Conservation (phyloP, 768 basidiomycete species). For the Kwoniella sp. region DNA sequence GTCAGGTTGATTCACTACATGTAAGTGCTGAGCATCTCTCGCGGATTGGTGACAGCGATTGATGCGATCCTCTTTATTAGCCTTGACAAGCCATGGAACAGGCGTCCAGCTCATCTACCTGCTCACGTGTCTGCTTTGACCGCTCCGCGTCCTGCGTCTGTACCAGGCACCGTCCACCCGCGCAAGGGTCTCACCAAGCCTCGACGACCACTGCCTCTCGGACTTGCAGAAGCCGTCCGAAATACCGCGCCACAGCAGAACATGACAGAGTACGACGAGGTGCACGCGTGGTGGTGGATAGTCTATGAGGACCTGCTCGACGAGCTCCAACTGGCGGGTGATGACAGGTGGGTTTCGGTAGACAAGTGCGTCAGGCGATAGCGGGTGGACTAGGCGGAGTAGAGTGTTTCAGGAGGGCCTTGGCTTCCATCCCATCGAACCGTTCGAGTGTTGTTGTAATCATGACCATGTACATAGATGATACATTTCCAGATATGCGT, state of each 20-base stretch:
- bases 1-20: constrained; percentile 60
- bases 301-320: constrained; percentile 39
- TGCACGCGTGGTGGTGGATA: constrained; percentile 49
- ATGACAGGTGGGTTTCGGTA: constrained; percentile 33
- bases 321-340: constrained; percentile 30
- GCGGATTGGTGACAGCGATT: neutral
- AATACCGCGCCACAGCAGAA: constrained; percentile 17
- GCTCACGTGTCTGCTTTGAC: neutral
- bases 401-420: too few relatives aligned
- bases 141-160: neutral
- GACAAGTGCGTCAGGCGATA: constrained; percentile 32
- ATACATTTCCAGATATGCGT: too few relatives aligned
- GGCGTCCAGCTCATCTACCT: constrained; percentile 17
- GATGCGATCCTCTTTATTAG: constrained; percentile 19
- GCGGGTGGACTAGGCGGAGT: neutral
- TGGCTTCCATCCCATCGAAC: too few relatives aligned
- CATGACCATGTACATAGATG: too few relatives aligned
- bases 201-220: constrained; percentile 17
- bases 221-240: constrained; percentile 18
- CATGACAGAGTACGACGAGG: constrained; percentile 30
- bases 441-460: too few relatives aligned
- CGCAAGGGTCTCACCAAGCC: neutral
- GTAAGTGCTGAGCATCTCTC: constrained; percentile 32
- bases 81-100: constrained; percentile 49
- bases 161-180: constrained; percentile 11